Base-by-base conservation (phyloP, 768 basidiomycete genomes). In the Hygrocybe coccinea region DNA sequence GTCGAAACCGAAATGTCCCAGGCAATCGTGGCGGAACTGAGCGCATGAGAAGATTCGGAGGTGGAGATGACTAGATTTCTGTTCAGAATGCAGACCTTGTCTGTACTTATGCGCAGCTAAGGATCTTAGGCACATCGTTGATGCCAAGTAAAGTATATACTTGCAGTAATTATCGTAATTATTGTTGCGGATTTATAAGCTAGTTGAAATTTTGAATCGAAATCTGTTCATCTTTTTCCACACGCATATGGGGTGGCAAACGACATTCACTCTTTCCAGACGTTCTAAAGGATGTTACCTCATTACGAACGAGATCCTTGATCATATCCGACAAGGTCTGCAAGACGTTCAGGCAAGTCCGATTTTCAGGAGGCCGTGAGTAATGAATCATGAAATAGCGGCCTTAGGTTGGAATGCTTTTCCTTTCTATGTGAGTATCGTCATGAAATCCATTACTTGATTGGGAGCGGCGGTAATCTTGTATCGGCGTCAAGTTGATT, bases 11-110 rank as follows among this genome's bases (percentile, higher is more conserved):
- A 54, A 94, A 93, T 67, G 87, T 92, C 21, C 93, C 93, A 24
- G 93, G 93, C 11, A 92, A 91, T 67, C 80, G 93, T 48, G 93
- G 93, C 54, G 93, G 93, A 7, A 71, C 84, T 46, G 89, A 90
- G 60, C 78, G 79, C 43, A 56, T 69, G n/a, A 75, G 75, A 63
- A 70, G 73, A 62, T 78, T 70, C 67, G 75, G 73, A 49, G 61
- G 69, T 65, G 60, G 69, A 2, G 59, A 60, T 24, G 59, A 60
- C 33, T 56, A 48, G 34, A n/a, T n/a, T n/a, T n/a, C n/a, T n/a
- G n/a, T n/a, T n/a, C n/a, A n/a, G n/a, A n/a, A n/a, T n/a, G n/a
- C n/a, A n/a, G n/a, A n/a, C n/a, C n/a, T n/a, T n/a, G n/a, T n/a
- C n/a, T n/a, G n/a, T n/a, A n/a, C n/a, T n/a, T n/a, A n/a, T n/a